These are phyloP conservation scores for Eucalyptus fibrosa DNA, from an alignment of 345 rosid species.

Conservation along the genomic window DNA sequence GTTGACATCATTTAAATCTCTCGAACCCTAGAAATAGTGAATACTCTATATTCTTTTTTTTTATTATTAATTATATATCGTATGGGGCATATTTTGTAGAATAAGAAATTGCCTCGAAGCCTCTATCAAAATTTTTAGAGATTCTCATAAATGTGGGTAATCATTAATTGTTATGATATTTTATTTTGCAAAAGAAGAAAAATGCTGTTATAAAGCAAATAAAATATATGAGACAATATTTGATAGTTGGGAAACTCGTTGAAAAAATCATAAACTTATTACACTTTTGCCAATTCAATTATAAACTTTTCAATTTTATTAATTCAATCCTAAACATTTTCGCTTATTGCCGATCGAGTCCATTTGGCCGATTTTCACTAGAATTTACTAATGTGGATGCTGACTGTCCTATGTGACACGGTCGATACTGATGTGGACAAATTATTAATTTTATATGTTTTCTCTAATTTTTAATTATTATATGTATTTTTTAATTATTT, in stretches of 20 bases:
- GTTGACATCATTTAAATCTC: not conserved
- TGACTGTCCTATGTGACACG: accelerated
- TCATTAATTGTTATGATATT: not conserved
- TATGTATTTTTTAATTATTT: too few relatives aligned
- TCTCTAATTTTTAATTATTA: too few relatives aligned
- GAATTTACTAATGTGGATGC: too few relatives aligned
- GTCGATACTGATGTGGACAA: accelerated
- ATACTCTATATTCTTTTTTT: not conserved
- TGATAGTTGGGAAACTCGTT: not conserved
- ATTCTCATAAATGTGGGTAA: not conserved
- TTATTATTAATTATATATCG: not conserved
- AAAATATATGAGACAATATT: not conserved
- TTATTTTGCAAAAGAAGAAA: not conserved
- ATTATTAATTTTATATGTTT: too few relatives aligned
- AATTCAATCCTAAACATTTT: too few relatives aligned
- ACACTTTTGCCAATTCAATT: accelerated
- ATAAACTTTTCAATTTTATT: too few relatives aligned
- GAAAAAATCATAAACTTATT: too few relatives aligned
- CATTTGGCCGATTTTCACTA: too few relatives aligned
- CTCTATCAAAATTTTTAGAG: not conserved
- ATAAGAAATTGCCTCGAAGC: not conserved
- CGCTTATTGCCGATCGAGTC: too few relatives aligned
- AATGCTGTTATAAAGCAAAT: not conserved
- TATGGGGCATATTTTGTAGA: not conserved
- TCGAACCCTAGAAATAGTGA: not conserved